These are phyloP conservation scores for Leishmania mexicana DNA, from an alignment of 208 protist species.

Conservation along the genomic window DNA sequence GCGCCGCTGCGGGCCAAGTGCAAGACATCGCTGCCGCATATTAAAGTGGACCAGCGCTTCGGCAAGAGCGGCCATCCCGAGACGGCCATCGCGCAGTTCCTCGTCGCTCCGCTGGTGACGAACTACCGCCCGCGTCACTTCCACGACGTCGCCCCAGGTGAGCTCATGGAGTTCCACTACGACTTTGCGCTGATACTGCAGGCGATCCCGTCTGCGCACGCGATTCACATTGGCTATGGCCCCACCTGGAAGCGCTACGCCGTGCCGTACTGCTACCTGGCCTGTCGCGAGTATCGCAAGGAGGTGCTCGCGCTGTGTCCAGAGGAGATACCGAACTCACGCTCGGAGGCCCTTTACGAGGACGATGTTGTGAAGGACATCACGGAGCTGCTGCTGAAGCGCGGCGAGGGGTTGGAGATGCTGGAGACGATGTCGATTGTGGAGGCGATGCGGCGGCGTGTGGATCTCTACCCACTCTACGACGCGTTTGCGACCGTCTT, in stretches of 20 bases:
- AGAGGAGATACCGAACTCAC: constrained; percentile 85
- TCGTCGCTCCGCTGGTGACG: constrained; percentile 82
- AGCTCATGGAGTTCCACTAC: constrained; percentile 90
- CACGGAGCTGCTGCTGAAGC: constrained; percentile 76
- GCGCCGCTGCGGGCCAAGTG: constrained; percentile 71
- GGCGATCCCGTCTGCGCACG: constrained; percentile 50
- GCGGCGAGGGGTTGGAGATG: constrained; percentile 69
- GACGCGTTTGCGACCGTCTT: constrained; percentile 85
- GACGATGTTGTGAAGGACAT: constrained; percentile 89
- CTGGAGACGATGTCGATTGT: constrained; percentile 72
- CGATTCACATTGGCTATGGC: constrained; percentile 80
- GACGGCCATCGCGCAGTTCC: constrained; percentile 85
- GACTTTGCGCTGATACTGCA: constrained; percentile 80
- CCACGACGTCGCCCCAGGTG: constrained; percentile 85
- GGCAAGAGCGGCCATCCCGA: constrained; percentile 86
- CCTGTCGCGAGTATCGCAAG: constrained; percentile 74
- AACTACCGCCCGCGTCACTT: constrained; percentile 90
- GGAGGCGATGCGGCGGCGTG: constrained; percentile 73
- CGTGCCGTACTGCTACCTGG: constrained; percentile 80
- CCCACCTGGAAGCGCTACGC: constrained; percentile 88
- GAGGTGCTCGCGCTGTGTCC: constrained; percentile 85
- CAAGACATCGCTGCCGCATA: constrained; percentile 81
- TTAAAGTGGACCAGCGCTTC: constrained; percentile 90
- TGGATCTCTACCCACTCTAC: constrained; percentile 81
- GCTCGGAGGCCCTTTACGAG: constrained; percentile 81